Conservation (phyloP, 371 early-diverging fungal species). For the Rhizoclosmatium hyalinum region DNA sequence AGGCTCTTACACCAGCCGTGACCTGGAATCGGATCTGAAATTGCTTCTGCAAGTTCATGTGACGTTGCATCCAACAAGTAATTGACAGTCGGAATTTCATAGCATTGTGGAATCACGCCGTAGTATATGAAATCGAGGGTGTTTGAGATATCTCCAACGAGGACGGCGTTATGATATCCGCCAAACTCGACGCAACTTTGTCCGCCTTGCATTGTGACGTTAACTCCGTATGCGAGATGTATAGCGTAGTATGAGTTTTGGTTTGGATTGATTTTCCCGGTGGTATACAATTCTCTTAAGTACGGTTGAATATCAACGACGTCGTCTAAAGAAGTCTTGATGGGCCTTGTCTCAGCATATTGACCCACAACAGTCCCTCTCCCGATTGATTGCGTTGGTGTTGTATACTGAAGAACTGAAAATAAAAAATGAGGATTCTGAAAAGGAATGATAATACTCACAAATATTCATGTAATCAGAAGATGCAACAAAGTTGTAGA, state of each 20-base stretch:
- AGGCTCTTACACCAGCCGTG: neutral
- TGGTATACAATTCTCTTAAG: slow-evolving; percentile 2
- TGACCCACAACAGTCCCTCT: slow-evolving; percentile 18
- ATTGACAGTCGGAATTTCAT: slow-evolving; percentile 9
- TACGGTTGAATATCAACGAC: slow-evolving; percentile 12
- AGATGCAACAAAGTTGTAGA: slow-evolving; percentile 1
- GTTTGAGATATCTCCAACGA: slow-evolving; percentile 3
- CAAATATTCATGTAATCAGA: slow-evolving; percentile 9
- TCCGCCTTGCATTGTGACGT: neutral
- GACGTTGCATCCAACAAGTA: slow-evolving; percentile 5
- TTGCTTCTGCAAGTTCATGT: slow-evolving; percentile 2
- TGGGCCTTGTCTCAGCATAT: neutral
- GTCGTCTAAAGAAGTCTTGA: slow-evolving; percentile 10
- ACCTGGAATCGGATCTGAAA: slow-evolving; percentile 4
- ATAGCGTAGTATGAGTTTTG: slow-evolving; percentile 17
- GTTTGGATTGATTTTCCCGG: slow-evolving; percentile 9
- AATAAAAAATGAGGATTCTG: slow-evolving; percentile 3
- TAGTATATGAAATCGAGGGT: slow-evolving; percentile 30
- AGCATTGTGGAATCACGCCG: slow-evolving; percentile 39
- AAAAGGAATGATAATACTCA: neutral
- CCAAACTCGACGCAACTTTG: slow-evolving; percentile 5
- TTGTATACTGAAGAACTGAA: slow-evolving; percentile 23
- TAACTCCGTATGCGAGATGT: slow-evolving; percentile 5
- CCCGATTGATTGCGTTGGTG: slow-evolving; percentile 24
- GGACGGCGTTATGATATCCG: slow-evolving; percentile 26